Evolutionary conservation across 2,329 filamentous ascomycete genomes (phyloP).

Genomic region (Hypoxylon sp.): DNA sequence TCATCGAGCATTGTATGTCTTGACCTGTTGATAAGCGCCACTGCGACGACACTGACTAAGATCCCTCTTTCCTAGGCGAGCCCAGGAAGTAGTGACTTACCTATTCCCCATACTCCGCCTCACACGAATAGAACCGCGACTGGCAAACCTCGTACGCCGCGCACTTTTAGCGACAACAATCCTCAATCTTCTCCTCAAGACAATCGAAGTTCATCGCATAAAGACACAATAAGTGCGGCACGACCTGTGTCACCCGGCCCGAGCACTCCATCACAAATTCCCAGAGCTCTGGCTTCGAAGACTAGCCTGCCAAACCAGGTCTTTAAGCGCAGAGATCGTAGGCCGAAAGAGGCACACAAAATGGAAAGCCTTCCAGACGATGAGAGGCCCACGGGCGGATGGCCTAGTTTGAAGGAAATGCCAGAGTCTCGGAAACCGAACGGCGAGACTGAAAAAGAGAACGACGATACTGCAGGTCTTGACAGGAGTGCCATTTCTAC

Average conservation of each 20-base stretch:
- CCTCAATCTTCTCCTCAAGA: slow-evolving; percentile 13
- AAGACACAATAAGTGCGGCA: slow-evolving; percentile 30
- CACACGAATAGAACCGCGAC: slow-evolving; percentile 13
- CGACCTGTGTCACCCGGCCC: slow-evolving; percentile 21
- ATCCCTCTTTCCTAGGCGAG: slow-evolving; percentile 39
- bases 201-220: slow-evolving; percentile 26
- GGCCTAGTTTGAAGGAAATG: slow-evolving; percentile 6
- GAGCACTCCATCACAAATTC: slow-evolving; percentile 40
- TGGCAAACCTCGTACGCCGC: slow-evolving; percentile 27
- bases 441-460: slow-evolving; percentile 21
- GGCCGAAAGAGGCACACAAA: slow-evolving; percentile 19
- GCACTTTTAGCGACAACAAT: slow-evolving; percentile 28
- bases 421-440: slow-evolving; percentile 11
- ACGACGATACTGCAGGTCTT: slow-evolving; percentile 5
- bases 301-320: slow-evolving; percentile 27
- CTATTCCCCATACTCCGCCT: slow-evolving; percentile 31
- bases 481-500: slow-evolving; percentile 23
- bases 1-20: slow-evolving; percentile 43
- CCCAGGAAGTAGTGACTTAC: slow-evolving; percentile 45
- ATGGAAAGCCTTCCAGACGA: slow-evolving; percentile 40
- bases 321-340: slow-evolving; percentile 25
- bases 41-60: slow-evolving; percentile 12
- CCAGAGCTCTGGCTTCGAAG: slow-evolving; percentile 21
- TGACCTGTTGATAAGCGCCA: neutral
- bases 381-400: slow-evolving; percentile 12